phyloP scores from a whole-genome alignment of 1,284 basidiomycete species.

The Rhodotorula sp. region DNA sequence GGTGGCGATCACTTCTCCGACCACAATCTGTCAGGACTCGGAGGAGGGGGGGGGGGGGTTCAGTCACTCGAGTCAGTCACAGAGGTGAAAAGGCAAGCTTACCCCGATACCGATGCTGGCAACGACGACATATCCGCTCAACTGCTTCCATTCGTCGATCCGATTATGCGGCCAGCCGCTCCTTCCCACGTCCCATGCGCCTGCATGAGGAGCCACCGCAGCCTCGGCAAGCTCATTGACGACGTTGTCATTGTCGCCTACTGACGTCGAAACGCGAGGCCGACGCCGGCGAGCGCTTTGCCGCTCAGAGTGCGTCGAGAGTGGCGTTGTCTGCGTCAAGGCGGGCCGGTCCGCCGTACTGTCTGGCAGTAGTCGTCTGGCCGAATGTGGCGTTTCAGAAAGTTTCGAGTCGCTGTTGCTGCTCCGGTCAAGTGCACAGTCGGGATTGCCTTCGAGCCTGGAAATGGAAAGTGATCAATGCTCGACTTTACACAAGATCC shows the following conservation, averaged over 20 bases:
- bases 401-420: no score
- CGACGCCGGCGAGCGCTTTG: neutral
- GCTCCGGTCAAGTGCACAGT: no score
- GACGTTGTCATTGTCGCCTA: neutral
- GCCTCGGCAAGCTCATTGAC: neutral
- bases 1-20: slow-evolving; percentile 29
- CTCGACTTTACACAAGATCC: no score
- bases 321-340: no score
- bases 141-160: slow-evolving; percentile 20
- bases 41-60: no score
- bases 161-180: slow-evolving; percentile 2
- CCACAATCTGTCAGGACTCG: slow-evolving; percentile 22
- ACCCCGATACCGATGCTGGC: slow-evolving; percentile 36
- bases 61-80: no score
- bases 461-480: no score
- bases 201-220: neutral
- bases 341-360: no score
- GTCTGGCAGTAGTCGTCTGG: no score
- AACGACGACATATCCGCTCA: slow-evolving; percentile 32
- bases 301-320: neutral
- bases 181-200: neutral
- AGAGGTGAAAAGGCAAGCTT: neutral
- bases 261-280: neutral
- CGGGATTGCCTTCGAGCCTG: no score
- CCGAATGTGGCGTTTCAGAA: no score